These are phyloP conservation scores for Exophiala alcalophila DNA, from an alignment of 2,329 filamentous ascomycete genomes.

Conservation along the genomic window DNA sequence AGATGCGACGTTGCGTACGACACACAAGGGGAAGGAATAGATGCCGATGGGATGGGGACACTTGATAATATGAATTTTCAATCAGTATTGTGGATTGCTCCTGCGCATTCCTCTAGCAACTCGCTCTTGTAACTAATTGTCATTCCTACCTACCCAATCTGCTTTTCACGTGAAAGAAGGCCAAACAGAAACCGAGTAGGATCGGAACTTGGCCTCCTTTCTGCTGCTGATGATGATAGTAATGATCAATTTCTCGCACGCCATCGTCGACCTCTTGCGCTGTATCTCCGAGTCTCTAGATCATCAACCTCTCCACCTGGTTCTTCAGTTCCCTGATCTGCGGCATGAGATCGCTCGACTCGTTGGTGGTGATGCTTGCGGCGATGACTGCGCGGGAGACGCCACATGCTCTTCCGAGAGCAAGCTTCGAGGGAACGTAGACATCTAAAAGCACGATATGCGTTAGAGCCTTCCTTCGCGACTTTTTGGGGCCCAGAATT, in stretches of 20 bases:
- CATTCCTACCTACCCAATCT: background rate
- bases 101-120: too few species aligned
- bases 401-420: conserved; percentile 84
- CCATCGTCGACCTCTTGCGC: background rate
- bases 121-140: background rate
- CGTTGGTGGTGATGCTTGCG: conserved; percentile 85
- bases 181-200: too few species aligned
- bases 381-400: conserved; percentile 85
- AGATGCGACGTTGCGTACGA: too few species aligned
- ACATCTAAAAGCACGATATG: too few species aligned
- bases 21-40: too few species aligned
- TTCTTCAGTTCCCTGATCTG: conserved; percentile 89
- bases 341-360: conserved; percentile 78
- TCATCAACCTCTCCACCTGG: conserved; percentile 93
- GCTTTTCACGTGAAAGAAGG: conserved; percentile 1
- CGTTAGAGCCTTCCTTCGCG: too few species aligned
- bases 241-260: conserved; percentile 1
- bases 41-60: too few species aligned
- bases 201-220: too few species aligned
- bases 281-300: conserved; percentile 51
- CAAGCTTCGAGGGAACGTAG: conserved; percentile 74
- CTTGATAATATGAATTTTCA: too few species aligned
- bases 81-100: too few species aligned
- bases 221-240: too few species aligned
- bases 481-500: too few species aligned